Evolutionary conservation across 805 yeast species (phyloP).

Genomic region (Kuraishia piskuri): DNA sequence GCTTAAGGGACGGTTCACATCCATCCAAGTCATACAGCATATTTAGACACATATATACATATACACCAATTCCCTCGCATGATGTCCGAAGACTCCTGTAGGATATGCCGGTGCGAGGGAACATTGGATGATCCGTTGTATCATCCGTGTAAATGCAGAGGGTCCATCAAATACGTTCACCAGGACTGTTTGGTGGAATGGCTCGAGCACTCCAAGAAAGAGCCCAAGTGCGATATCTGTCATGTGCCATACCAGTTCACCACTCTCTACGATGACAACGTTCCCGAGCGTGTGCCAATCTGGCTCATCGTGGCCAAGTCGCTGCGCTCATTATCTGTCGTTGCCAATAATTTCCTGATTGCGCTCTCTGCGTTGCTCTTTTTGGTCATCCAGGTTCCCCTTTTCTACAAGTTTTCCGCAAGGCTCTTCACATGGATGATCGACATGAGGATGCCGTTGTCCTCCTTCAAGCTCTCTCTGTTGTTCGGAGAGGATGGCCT

Average conservation of each 20-base stretch:
- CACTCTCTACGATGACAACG: constrained; percentile 27
- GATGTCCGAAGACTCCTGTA: constrained; percentile 51
- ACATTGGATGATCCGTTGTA: constrained; percentile 68
- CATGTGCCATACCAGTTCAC: constrained; percentile 55
- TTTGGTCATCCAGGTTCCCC: constrained; percentile 43
- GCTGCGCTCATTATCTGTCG: constrained; percentile 9
- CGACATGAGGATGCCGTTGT: constrained; percentile 43
- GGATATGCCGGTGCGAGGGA: constrained; percentile 93
- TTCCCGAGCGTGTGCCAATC: constrained; percentile 53
- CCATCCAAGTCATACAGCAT: too few species aligned
- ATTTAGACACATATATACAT: background rate
- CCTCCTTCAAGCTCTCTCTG: constrained; percentile 22
- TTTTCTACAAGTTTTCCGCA: constrained; percentile 47
- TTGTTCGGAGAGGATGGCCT: constrained; percentile 26
- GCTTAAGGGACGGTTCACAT: too few species aligned
- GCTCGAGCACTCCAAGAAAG: constrained; percentile 62
- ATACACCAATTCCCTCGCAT: constrained; percentile 1
- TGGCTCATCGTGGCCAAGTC: constrained; percentile 32
- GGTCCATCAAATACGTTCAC: constrained; percentile 88
- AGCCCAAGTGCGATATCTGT: constrained; percentile 80
- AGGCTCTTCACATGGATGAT: constrained; percentile 46
- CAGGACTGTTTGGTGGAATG: constrained; percentile 88
- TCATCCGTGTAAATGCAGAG: constrained; percentile 91
- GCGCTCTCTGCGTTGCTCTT: constrained; percentile 31
- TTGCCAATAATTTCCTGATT: constrained; percentile 11